phyloP scores from a whole-genome alignment of 371 early-diverging fungal genomes.

The Funneliformis caledonium region DNA sequence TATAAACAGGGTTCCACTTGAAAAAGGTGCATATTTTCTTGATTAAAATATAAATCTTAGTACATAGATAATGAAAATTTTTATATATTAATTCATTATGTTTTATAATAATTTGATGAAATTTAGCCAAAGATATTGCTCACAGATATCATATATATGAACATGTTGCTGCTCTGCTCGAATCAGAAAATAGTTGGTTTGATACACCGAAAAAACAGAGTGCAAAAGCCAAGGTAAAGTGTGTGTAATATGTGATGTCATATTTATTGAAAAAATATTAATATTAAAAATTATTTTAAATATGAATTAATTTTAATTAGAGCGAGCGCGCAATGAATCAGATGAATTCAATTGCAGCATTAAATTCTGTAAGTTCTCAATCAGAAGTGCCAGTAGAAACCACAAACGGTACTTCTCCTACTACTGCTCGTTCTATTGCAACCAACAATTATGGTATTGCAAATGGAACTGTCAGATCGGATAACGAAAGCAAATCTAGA shows the following conservation, averaged over 20 bases:
- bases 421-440: not conserved
- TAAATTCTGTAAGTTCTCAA: not conserved
- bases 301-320: not conserved
- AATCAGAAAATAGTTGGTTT: conserved; percentile 41
- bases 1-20: conserved; percentile 36
- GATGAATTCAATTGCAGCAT: not conserved
- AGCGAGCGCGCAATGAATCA: not conserved
- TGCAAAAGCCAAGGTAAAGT: conserved; percentile 18
- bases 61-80: not conserved
- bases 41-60: not conserved
- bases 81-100: not conserved
- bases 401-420: conserved; percentile 18
- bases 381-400: not conserved
- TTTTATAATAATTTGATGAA: not conserved
- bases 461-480: conserved; percentile 2
- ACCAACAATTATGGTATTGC: not conserved
- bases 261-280: too few relatives aligned
- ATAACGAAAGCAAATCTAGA: not conserved
- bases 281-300: too few relatives aligned
- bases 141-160: conserved; percentile 39
- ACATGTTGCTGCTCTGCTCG: conserved; percentile 34
- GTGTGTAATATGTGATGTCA: not conserved
- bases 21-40: conserved; percentile 17
- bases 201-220: conserved; percentile 24
- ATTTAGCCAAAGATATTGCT: conserved; percentile 39